phyloP scores from a whole-genome alignment of 768 basidiomycete species.

The Tulasnella sp. region DNA sequence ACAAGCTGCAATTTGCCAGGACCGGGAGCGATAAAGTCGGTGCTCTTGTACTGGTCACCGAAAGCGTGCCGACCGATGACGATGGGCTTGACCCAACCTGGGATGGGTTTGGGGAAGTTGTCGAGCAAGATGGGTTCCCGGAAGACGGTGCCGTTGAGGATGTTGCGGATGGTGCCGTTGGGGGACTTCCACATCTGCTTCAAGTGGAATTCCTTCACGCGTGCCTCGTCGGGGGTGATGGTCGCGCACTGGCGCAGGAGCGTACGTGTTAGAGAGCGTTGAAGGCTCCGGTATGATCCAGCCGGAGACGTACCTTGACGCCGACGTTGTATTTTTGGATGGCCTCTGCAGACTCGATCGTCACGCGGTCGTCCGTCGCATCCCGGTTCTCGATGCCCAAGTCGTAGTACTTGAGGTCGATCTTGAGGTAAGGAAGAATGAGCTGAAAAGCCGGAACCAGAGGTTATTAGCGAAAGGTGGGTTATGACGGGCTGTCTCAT shows the following conservation, averaged over 20 bases:
- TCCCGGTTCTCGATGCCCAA: slow-evolving; percentile 94
- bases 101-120: slow-evolving; percentile 87
- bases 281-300: neutral
- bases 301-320: slow-evolving; percentile 59
- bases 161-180: slow-evolving; percentile 97
- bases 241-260: slow-evolving; percentile 65
- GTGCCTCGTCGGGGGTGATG: slow-evolving; percentile 96
- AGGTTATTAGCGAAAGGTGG: neutral
- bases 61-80: slow-evolving; percentile 95
- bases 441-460: slow-evolving; percentile 50
- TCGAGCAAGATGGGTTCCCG: slow-evolving; percentile 94
- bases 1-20: slow-evolving; percentile 92
- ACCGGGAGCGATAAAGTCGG: slow-evolving; percentile 86
- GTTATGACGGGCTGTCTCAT: neutral
- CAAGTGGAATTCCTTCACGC: slow-evolving; percentile 93
- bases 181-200: slow-evolving; percentile 99
- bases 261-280: neutral
- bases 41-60: slow-evolving; percentile 95
- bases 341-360: slow-evolving; percentile 88
- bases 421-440: slow-evolving; percentile 88
- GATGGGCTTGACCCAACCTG: slow-evolving; percentile 97
- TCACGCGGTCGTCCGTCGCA: slow-evolving; percentile 88
- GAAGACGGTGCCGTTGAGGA: slow-evolving; percentile 97
- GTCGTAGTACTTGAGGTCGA: slow-evolving; percentile 98
- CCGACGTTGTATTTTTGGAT: slow-evolving; percentile 93